Evolutionary conservation across 2,329 filamentous ascomycete species (phyloP).

Genomic region (Fusarium sterilihyphosum): DNA sequence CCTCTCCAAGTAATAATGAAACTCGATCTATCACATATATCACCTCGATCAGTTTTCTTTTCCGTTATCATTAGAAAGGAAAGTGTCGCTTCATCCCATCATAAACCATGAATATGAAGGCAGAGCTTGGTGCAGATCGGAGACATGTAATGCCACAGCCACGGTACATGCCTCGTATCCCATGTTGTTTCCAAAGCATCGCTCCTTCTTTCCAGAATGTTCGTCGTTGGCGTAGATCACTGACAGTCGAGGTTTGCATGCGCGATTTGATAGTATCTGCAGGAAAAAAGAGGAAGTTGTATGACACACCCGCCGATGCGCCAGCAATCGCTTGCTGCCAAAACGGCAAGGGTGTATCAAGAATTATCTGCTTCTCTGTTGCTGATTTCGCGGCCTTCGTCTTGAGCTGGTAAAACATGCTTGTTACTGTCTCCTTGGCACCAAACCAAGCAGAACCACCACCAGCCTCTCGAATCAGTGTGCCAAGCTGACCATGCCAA

Average conservation of each 20-base stretch:
- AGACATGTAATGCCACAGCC: constrained; percentile 94
- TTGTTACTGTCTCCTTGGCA: constrained; percentile 82
- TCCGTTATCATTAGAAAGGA: constrained; percentile 51
- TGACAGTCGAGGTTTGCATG: constrained; percentile 88
- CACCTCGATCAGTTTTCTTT: background rate
- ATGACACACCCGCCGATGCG: constrained; percentile 87
- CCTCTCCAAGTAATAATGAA: constrained; percentile 3
- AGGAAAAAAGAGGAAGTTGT: constrained; percentile 97
- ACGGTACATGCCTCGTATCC: constrained; percentile 86
- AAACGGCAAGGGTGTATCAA: constrained; percentile 71
- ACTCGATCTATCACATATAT: background rate
- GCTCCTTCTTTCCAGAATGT: constrained; percentile 79
- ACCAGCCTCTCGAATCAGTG: constrained; percentile 91
- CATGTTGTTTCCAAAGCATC: constrained; percentile 83
- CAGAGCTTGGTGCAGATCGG: constrained; percentile 92
- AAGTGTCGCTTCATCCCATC: constrained; percentile 82
- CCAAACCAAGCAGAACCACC: constrained; percentile 97
- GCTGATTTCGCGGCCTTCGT: constrained; percentile 53
- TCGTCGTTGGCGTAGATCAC: constrained; percentile 62
- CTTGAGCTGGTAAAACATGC: constrained; percentile 72
- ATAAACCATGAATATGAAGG: constrained; percentile 96
- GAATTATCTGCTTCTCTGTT: constrained; percentile 53
- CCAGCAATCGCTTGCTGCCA: constrained; percentile 91
- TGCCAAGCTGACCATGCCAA: constrained; percentile 95
- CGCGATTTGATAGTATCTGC: constrained; percentile 97